Percentiles rank a stretch among this genome's conserved stretches.
Evolutionary conservation across 441 rosid species (phyloP).

Genomic region (Cnidoscolus chayamansa): DNA sequence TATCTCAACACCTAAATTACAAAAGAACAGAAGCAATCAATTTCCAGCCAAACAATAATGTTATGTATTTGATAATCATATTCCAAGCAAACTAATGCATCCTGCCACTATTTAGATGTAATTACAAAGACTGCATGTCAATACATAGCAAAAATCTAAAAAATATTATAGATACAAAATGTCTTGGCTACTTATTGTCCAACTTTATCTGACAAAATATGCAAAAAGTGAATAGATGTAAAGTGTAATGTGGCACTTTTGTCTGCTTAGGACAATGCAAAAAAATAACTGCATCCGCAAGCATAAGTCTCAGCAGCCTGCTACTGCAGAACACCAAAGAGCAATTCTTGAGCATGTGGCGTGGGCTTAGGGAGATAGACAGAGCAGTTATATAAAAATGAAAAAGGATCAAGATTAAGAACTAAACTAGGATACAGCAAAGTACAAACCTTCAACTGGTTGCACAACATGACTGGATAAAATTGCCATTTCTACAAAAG

Average conservation of each 20-base stretch:
- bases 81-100: background rate
- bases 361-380: background rate
- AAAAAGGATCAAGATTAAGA: background rate
- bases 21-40: constrained; percentile 7
- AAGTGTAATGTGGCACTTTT: background rate
- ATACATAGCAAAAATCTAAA: background rate
- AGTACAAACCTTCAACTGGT: background rate
- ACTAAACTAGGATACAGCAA: background rate
- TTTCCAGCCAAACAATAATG: background rate
- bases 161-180: too few species aligned
- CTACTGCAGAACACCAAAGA: background rate
- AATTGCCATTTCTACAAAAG: background rate
- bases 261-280: background rate
- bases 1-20: constrained; percentile 64
- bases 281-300: too few species aligned
- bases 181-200: background rate
- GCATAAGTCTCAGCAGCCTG: too few species aligned
- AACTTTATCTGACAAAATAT: background rate
- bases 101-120: background rate
- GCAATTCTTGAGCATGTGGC: background rate
- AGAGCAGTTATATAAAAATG: background rate
- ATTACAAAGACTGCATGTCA: background rate
- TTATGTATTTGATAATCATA: background rate
- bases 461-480: too few species aligned
- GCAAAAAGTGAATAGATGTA: too few species aligned